Percentiles rank a stretch among this genome's conserved stretches.
Evolutionary conservation across 345 rosid species (phyloP).

Genomic region (Erodium maritimum): DNA sequence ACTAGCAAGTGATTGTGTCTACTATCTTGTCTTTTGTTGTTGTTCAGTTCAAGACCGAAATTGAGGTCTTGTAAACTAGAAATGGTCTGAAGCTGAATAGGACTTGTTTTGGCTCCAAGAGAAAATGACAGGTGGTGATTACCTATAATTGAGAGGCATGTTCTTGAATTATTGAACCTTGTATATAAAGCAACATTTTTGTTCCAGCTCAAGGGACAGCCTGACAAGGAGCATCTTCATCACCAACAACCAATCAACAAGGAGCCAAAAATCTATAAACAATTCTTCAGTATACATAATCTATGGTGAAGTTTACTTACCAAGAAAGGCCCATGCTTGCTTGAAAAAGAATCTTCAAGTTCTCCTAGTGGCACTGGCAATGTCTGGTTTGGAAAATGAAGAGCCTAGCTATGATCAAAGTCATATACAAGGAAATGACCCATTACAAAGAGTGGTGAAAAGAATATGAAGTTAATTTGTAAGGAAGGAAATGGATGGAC

Average conservation of each 20-base stretch:
- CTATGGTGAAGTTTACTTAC: too few relatives aligned
- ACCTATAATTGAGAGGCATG: neutral
- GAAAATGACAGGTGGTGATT: neutral
- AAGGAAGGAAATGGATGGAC: neutral
- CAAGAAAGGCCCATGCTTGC: too few relatives aligned
- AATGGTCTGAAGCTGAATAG: too few relatives aligned
- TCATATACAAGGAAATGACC: neutral
- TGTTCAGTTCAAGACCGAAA: too few relatives aligned
- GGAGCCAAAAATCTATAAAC: neutral
- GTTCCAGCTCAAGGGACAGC: neutral
- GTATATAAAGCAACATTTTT: neutral
- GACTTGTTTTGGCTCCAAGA: neutral
- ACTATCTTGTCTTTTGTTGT: too few relatives aligned
- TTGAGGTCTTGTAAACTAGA: too few relatives aligned
- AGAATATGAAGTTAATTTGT: neutral
- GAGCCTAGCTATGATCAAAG: neutral
- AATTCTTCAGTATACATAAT: neutral
- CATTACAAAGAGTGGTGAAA: neutral
- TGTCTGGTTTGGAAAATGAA: too few relatives aligned
- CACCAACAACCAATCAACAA: neutral
- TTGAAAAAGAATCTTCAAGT: too few relatives aligned
- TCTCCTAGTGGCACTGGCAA: too few relatives aligned
- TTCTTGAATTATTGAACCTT: neutral
- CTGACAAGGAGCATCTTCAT: neutral
- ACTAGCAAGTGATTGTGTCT: too few relatives aligned